A percentile compares a stretch with the other conserved stretches of the same genome.
Conservation (phyloP, 2,329 filamentous ascomycete genomes). For the Rosellinia necatrix region DNA sequence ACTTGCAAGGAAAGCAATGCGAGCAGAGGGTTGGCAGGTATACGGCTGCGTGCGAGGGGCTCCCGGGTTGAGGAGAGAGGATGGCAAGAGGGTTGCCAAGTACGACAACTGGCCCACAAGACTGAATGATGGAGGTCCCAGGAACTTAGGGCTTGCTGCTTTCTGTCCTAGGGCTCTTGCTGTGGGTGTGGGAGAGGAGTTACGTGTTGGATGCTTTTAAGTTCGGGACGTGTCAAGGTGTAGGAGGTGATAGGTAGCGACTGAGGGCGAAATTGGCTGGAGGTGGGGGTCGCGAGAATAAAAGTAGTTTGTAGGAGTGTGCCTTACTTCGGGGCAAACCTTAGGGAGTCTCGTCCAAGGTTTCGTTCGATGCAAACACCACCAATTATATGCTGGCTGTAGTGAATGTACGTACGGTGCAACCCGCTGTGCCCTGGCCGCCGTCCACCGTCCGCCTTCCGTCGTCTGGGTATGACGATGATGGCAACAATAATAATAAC, state of each 20-base stretch:
- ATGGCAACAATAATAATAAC: constrained; percentile 27
- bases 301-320: constrained; percentile 30
- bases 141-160: not conserved
- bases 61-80: constrained; percentile 25
- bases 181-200: constrained; percentile 1
- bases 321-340: constrained; percentile 31
- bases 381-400: constrained; percentile 31
- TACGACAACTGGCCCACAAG: constrained; percentile 21
- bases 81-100: constrained; percentile 27
- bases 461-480: constrained; percentile 14
- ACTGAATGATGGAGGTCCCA: not conserved
- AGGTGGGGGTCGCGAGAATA: constrained; percentile 26
- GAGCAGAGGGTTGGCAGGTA: constrained; percentile 22
- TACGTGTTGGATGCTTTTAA: constrained; percentile 26
- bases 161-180: no score
- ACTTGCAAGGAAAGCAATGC: constrained; percentile 12
- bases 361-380: constrained; percentile 37
- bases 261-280: constrained; percentile 20
- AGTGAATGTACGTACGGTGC: constrained; percentile 21
- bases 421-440: constrained; percentile 33
- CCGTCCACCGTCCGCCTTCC: constrained; percentile 19
- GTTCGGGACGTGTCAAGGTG: no score
- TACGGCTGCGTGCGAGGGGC: constrained; percentile 29
- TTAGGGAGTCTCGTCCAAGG: constrained; percentile 29
- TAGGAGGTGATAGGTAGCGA: constrained; percentile 26